Evolutionary conservation across 257 asterid species (phyloP).

Genomic region (Solanum bukasovii): DNA sequence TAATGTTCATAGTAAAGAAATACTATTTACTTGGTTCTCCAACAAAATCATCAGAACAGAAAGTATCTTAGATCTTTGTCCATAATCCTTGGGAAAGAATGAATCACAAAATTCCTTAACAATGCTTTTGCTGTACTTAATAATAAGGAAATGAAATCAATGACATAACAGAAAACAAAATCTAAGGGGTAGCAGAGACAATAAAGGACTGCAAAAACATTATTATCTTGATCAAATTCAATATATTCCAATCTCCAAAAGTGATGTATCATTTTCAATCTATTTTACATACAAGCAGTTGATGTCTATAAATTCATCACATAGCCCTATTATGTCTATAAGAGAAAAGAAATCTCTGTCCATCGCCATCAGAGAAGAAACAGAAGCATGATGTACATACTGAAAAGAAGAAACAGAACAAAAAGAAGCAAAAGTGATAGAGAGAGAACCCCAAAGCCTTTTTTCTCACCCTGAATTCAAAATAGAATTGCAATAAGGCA

Average conservation of each 20-base stretch:
- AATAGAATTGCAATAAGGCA: slow-evolving; percentile 50
- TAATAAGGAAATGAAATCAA: neutral
- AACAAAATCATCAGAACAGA: no score
- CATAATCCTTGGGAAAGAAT: no score
- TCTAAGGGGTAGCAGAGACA: neutral
- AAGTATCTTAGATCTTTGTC: no score
- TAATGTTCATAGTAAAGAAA: no score
- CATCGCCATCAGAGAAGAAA: neutral
- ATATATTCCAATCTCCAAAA: neutral
- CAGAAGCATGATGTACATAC: neutral
- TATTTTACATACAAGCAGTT: neutral
- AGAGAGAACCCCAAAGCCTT: neutral
- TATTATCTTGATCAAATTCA: neutral
- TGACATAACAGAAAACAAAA: neutral
- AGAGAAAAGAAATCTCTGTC: neutral
- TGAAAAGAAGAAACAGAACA: neutral
- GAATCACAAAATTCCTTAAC: no score
- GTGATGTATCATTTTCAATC: neutral
- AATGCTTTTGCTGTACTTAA: no score
- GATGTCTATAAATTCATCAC: neutral
- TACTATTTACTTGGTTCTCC: no score
- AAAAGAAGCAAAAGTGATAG: neutral
- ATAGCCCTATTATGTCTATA: neutral
- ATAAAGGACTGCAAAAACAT: neutral
- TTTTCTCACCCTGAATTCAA: slow-evolving; percentile 11